Evolutionary conservation across 805 yeast genomes (phyloP), one percentile per base, ranked within the genome.

Genomic region (Dipodascopsis uninucleata): DNA sequence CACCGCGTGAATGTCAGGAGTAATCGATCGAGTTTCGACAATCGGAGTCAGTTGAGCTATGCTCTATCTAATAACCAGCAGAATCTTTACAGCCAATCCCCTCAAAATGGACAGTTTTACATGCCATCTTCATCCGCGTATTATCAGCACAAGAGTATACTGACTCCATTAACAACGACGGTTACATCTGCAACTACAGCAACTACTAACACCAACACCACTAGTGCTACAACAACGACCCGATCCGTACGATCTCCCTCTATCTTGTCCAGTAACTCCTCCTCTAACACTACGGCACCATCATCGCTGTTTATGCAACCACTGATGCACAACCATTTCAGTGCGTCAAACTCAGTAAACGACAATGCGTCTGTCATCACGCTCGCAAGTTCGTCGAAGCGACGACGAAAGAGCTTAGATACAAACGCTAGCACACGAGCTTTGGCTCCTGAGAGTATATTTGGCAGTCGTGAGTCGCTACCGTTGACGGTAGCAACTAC

Each of bases 341-440:
- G 17, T 31, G 20, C 21, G 14, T 21, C 46, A 22, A 39, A 47
- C 34, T 20, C 38, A 16, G 16, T 5, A 14, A 17, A 18, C 18
- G 55, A 50, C 33, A 50, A 23, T n/a, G 55, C 55, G 20, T 50
- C 55, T 9, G 46, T 50, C 23, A 28, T 41, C 12, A 50, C 55
- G 28, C 41, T 50, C 21, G 55, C 55, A 18, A 41, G 47, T 38
- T 50, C 55, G 28, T 50, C 55, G 8, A 50, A 50, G 41, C 45
- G 55, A 34, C 43, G 55, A 31, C 44, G 55, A 8, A 50, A 40
- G 45, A 41, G 47, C 31, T 36, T 50, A 14, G 55, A 50, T 26
- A 50, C 55, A 28, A 50, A 50, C 25, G 55, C 55, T 17, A 45
- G 52, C 38, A 50, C 55, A 33, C 48, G 52, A 5, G 55, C 55